phyloP scores from a whole-genome alignment of 1,284 basidiomycete genomes.

The Violaceomyces palustris region DNA sequence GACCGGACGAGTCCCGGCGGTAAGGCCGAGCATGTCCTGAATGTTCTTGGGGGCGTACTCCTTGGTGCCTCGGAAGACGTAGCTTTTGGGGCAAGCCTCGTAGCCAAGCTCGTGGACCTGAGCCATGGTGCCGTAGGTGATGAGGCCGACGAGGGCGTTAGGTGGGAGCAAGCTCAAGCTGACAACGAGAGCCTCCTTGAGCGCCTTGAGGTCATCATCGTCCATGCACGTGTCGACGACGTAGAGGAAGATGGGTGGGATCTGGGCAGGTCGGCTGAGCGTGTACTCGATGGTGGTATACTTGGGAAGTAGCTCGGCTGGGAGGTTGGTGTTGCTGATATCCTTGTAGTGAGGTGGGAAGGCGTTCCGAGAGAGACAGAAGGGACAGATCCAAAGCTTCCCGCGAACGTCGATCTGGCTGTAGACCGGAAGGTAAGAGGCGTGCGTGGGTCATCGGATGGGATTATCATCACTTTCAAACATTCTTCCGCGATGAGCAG shows the following conservation, averaged over 20 bases:
- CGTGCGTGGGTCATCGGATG: not conserved
- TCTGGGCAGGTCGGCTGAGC: slow-evolving; percentile 78
- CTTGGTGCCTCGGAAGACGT: slow-evolving; percentile 98
- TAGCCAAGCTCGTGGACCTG: slow-evolving; percentile 99
- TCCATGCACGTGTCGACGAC: slow-evolving; percentile 97
- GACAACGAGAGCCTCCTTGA: slow-evolving; percentile 86
- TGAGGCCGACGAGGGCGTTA: slow-evolving; percentile 86
- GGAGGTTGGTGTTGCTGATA: slow-evolving; percentile 92
- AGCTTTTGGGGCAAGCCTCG: slow-evolving; percentile 91
- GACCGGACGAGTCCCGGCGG: slow-evolving; percentile 58
- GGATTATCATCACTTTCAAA: no score
- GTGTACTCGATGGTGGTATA: slow-evolving; percentile 99
- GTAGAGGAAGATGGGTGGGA: slow-evolving; percentile 93
- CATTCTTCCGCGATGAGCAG: no score
- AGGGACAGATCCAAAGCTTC: slow-evolving; percentile 99
- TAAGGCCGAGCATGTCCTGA: slow-evolving; percentile 93
- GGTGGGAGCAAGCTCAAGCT: slow-evolving; percentile 88
- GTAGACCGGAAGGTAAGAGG: slow-evolving; percentile 4
- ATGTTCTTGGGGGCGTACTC: slow-evolving; percentile 96
- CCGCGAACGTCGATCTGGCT: slow-evolving; percentile 98
- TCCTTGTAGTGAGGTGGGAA: slow-evolving; percentile 99
- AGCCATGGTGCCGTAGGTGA: slow-evolving; percentile 95
- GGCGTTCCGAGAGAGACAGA: slow-evolving; percentile 91
- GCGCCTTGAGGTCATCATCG: slow-evolving; percentile 89
- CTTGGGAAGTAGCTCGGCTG: slow-evolving; percentile 90